Conservation (phyloP, 257 asterid genomes). For the Coffea eugenioides region DNA sequence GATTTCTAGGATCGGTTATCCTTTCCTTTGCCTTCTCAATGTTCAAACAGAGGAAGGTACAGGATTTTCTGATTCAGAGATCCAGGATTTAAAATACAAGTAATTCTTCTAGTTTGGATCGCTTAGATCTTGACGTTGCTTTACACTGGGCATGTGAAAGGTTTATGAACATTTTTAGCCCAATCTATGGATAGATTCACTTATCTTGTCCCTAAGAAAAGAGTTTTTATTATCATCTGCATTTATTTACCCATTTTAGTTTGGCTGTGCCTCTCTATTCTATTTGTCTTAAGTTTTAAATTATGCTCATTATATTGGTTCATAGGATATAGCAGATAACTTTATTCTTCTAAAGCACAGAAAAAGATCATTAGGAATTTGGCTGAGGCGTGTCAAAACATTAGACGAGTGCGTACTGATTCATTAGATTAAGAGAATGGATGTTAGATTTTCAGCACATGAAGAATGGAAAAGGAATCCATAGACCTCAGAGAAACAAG, state of each 20-base stretch:
- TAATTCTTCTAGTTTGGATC: background rate
- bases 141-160: background rate
- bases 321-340: background rate
- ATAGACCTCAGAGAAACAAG: background rate
- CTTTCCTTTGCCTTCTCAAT: conserved; percentile 96
- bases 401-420: background rate
- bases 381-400: no score
- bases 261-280: background rate
- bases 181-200: background rate
- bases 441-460: background rate
- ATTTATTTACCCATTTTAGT: background rate
- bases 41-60: conserved; percentile 98
- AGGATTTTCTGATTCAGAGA: background rate
- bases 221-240: background rate
- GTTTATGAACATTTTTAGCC: background rate
- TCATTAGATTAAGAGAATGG: background rate
- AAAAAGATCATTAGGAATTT: background rate
- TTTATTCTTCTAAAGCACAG: background rate
- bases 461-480: background rate
- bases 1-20: conserved; percentile 92
- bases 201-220: background rate
- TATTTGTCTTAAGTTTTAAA: background rate
- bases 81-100: background rate
- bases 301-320: background rate
- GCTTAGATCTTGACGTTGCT: background rate